Base-by-base conservation (phyloP, 495 filamentous ascomycete species). In the Glutinoglossum americanum region DNA sequence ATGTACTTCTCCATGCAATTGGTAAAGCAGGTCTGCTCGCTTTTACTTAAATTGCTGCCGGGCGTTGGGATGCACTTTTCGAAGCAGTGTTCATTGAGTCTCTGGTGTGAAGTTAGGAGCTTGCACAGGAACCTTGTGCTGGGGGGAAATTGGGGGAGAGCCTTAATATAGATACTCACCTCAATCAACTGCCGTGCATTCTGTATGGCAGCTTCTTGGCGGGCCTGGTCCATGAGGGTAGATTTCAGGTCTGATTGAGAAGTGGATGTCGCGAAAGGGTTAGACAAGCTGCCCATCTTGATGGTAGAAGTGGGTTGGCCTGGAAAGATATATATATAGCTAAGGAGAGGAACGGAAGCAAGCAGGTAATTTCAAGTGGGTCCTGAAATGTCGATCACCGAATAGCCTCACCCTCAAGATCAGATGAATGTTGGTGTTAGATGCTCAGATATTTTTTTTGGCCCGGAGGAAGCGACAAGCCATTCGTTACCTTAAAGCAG, bases 1-100 rank as follows among this genome's bases (percentile, higher is more conserved):
- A 96, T 94, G 74, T 98, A 98, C 73, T 98, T 98, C 67, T 96
- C 87, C 84, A 95, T 92, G 74, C 92, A 98, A 60, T 75, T 71
- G 7, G 82, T 83, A 59, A 90, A 76, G 76, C 92, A 98, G 48
- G 76, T 73, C 69, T 82, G 79, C 71, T 89, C 80, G 64, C 73
- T 75, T 56, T 73, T 69, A 37, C 86, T 87, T 51, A 97, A 71
- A 44, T 83, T 84, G 54, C 75, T 69, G 57, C 87, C 83, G 56
- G 92, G 92, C 63, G 88, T 81, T 28, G 89, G 82, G 44, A 98
- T 74, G 72, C 92, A 98, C 66, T 82, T 82, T 37, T 90, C 80
- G 79, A 94, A 97, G 78, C 92, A 98, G 75, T 93, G 82, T 67
- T 90, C 81, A 76, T 96, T 94, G 69, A 97, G 76, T 83, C 88